Evolutionary conservation across 306 rosid species (phyloP).

Genomic region (Vigna reflexopilosa): DNA sequence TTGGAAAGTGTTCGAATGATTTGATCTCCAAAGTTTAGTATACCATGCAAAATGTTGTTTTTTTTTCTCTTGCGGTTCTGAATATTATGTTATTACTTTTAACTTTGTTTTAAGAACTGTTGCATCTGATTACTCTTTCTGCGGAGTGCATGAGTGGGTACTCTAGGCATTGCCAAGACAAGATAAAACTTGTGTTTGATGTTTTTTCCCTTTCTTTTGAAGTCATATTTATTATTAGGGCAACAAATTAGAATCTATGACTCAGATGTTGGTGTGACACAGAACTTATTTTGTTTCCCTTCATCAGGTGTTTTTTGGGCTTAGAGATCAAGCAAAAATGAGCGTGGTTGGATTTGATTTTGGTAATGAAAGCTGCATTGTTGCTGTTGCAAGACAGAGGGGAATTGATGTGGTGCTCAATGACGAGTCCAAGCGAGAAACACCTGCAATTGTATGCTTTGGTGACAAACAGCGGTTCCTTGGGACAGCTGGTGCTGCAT

Average conservation of each 20-base stretch:
- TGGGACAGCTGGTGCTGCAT: conserved; percentile 96
- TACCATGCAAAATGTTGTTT: not conserved
- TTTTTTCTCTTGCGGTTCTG: not conserved
- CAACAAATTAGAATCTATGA: not conserved
- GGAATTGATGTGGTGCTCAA: conserved; percentile 97
- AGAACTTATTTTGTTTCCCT: accelerated
- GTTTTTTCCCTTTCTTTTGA: not conserved
- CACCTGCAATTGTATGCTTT: conserved; percentile 93
- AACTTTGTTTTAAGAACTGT: conserved; percentile 4
- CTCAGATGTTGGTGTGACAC: not conserved
- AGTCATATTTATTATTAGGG: not conserved
- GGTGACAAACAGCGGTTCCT: conserved; percentile 94
- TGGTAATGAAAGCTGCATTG: conserved; percentile 95
- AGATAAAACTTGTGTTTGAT: not conserved
- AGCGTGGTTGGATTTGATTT: conserved; percentile 98
- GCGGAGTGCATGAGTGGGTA: not conserved
- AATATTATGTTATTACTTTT: not conserved
- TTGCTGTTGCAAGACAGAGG: conserved; percentile 95
- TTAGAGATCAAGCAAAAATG: conserved; percentile 60
- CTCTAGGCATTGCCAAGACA: not conserved
- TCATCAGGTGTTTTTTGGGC: conserved; percentile 3
- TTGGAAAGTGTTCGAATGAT: not conserved
- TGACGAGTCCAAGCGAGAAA: conserved; percentile 96
- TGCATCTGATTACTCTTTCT: not conserved
- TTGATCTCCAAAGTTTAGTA: not conserved